phyloP scores from a whole-genome alignment of 2,329 filamentous ascomycete genomes.

The Hypoxylon sp. region DNA sequence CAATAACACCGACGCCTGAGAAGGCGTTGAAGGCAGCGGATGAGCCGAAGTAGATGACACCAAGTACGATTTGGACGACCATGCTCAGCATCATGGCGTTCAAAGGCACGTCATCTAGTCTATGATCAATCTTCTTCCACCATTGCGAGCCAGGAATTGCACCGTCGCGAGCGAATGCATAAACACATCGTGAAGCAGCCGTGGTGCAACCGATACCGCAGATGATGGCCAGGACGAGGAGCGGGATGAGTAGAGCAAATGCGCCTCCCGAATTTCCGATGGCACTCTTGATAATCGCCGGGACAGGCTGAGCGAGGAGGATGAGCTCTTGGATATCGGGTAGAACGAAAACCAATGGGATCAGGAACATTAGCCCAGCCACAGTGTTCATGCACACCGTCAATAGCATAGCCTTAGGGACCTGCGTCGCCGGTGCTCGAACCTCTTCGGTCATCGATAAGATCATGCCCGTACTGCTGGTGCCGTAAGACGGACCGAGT shows the following conservation, averaged over 20 bases:
- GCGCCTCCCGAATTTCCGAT: slow-evolving; percentile 73
- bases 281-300: slow-evolving; percentile 74
- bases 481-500: slow-evolving; percentile 81
- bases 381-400: slow-evolving; percentile 77
- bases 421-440: slow-evolving; percentile 74
- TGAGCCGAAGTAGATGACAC: slow-evolving; percentile 78
- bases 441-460: slow-evolving; percentile 86
- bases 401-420: slow-evolving; percentile 80
- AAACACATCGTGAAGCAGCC: slow-evolving; percentile 76
- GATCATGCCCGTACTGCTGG: slow-evolving; percentile 84
- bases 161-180: slow-evolving; percentile 79
- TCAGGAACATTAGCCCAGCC: slow-evolving; percentile 76
- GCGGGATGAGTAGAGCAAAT: slow-evolving; percentile 73
- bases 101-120: slow-evolving; percentile 75
- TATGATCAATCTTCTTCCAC: slow-evolving; percentile 74
- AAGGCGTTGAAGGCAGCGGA: slow-evolving; percentile 80
- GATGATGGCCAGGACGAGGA: slow-evolving; percentile 76
- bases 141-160: slow-evolving; percentile 74
- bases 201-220: slow-evolving; percentile 80
- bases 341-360: slow-evolving; percentile 78
- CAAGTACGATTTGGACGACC: slow-evolving; percentile 74
- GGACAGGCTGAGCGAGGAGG: slow-evolving; percentile 72
- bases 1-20: slow-evolving; percentile 79
- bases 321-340: slow-evolving; percentile 72
- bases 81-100: slow-evolving; percentile 82